Percentiles rank a stretch among this genome's conserved stretches.
phyloP scores from a whole-genome alignment of 225 moss, liverwort and hornwort species.

The Neckera pumila region DNA sequence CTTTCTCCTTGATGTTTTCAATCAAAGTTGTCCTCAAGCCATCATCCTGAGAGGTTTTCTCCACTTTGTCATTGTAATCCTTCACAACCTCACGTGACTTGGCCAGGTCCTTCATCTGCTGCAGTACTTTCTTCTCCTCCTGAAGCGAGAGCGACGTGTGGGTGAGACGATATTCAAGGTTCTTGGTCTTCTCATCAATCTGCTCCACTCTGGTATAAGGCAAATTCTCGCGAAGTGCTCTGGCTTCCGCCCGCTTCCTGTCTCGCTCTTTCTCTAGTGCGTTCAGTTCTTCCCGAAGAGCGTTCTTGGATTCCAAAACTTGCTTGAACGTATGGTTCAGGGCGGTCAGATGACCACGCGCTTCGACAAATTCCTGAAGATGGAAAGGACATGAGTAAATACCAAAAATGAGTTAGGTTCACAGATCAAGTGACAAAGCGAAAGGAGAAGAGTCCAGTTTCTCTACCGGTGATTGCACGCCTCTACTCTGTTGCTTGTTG shows the following conservation, averaged over 20 bases:
- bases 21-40: constrained; percentile 26
- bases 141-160: constrained; percentile 80
- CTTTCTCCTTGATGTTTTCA: constrained; percentile 64
- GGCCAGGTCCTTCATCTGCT: constrained; percentile 74
- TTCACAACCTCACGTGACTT: constrained; percentile 70
- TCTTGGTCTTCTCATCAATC: constrained; percentile 85
- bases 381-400: not conserved
- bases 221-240: constrained; percentile 57
- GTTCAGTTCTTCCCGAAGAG: constrained; percentile 57
- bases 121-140: constrained; percentile 82
- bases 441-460: constrained; percentile 7
- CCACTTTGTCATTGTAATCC: constrained; percentile 59
- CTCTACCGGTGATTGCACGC: constrained; percentile 39
- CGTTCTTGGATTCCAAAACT: constrained; percentile 58
- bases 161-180: constrained; percentile 56
- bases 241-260: constrained; percentile 64
- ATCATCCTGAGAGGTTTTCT: constrained; percentile 59
- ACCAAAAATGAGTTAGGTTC: not conserved
- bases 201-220: constrained; percentile 71
- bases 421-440: not conserved
- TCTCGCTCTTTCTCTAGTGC: constrained; percentile 55
- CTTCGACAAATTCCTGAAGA: constrained; percentile 49
- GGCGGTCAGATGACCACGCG: constrained; percentile 36
- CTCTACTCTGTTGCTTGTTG: constrained; percentile 67
- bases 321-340: constrained; percentile 43